Base-by-base conservation (phyloP, 2,329 filamentous ascomycete species). In the Ceratocystis ficicola region DNA sequence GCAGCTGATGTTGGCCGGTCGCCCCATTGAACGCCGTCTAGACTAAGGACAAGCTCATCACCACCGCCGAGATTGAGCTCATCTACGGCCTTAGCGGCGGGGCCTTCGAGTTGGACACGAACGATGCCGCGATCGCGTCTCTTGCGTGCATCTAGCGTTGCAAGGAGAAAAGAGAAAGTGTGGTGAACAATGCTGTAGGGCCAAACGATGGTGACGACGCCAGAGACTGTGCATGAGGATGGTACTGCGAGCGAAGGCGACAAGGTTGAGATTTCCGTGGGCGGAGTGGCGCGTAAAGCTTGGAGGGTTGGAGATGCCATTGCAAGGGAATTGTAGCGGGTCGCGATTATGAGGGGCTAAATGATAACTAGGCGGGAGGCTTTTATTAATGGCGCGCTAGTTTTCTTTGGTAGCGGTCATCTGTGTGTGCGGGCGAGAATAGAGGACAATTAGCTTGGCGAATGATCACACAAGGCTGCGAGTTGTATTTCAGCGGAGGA, bases 201-300 rank as follows among this genome's bases (percentile, higher is more conserved):
- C 92, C 93, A 97, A 67, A 90, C 86, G 44, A 97, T 84, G 7
- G 90, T 93, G 25, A 96, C 84, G 17, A 88, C 79, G 48, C 89
- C 91, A 67, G 83, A 81, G 41, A 96, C 75, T 12, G 78, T 76
- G 68, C 76, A 76, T 5, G 75, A 73, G 1, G 72, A 66, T 28
- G 74, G 73, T 12, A 79, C 73, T 15, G 74, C 66, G 5, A 84
- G 71, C 7, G 78, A 75, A 5, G 83, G 82, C 44, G 70, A 73
- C 44, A 87, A 77, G 68, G 82, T 76, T 6, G 84, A 78, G 70
- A 87, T 86, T 20, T 83, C 76, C 8, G 80, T 82, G 28, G 67
- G 64, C 12, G 60, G 75, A 73, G 17, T 73, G 71, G 65, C 73
- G 72, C 44, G 70, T 65, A 65, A 68, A 69, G 62, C 72, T 70